phyloP scores from a whole-genome alignment of 2,329 filamentous ascomycete genomes.

The Fusarium zealandicum region DNA sequence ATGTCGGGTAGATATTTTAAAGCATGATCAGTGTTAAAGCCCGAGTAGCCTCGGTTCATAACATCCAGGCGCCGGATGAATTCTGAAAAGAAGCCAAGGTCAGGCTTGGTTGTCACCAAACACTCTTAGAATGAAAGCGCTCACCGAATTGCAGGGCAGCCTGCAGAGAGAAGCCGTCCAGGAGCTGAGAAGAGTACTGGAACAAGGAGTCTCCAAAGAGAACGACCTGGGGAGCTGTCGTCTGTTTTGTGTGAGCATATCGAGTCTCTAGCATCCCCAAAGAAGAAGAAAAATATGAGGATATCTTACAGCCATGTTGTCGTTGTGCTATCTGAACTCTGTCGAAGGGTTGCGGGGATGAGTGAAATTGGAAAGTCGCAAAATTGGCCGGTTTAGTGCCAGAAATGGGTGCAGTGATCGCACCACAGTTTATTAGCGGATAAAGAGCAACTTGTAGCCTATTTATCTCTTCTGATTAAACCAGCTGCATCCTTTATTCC shows the following conservation, averaged over 20 bases:
- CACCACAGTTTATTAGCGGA: conserved; percentile 12
- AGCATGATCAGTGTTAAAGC: conserved; percentile 83
- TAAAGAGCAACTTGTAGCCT: conserved; percentile 20
- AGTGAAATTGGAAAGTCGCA: neutral
- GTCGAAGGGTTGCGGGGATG: conserved; percentile 7
- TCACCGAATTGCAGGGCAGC: conserved; percentile 73
- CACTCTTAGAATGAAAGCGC: conserved; percentile 37
- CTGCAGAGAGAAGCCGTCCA: conserved; percentile 76
- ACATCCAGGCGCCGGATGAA: conserved; percentile 83
- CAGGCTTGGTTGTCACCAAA: neutral
- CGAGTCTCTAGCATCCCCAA: neutral
- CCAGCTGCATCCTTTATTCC: conserved; percentile 22
- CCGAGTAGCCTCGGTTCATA: conserved; percentile 85
- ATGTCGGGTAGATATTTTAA: conserved; percentile 73
- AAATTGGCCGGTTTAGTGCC: neutral
- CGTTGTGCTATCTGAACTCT: neutral
- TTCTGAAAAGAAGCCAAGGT: conserved; percentile 53
- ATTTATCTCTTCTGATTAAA: conserved; percentile 8
- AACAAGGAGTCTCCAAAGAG: conserved; percentile 92
- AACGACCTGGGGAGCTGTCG: conserved; percentile 74
- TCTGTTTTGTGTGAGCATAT: conserved; percentile 42
- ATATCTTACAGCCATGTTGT: conserved; percentile 35
- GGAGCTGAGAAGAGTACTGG: conserved; percentile 67
- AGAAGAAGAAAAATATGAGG: neutral
- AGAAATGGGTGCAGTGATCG: conserved; percentile 5